Percentiles rank a stretch among this genome's conserved stretches.
Conservation (phyloP, 208 protist genomes). For the Chromosphaera perkinsii region DNA sequence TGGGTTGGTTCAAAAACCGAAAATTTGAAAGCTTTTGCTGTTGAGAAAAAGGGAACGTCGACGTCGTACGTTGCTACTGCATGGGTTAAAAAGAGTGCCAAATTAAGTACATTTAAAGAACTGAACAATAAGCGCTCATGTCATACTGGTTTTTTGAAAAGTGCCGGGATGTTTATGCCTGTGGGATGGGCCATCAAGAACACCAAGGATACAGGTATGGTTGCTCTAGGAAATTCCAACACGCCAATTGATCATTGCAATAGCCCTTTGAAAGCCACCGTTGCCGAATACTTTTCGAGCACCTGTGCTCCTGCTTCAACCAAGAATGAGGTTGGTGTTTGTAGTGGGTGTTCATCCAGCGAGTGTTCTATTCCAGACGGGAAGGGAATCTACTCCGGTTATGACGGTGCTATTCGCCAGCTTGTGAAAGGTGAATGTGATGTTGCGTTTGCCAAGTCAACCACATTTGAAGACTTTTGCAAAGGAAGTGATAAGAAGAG, state of each 20-base stretch:
- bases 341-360: no score
- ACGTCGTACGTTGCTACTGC: neutral
- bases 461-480: conserved; percentile 1
- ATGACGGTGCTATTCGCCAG: conserved; percentile 12
- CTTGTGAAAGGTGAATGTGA: conserved; percentile 6
- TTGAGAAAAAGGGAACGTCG: no score
- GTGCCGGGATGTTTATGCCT: conserved; percentile 19
- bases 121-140: conserved; percentile 1
- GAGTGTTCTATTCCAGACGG: no score
- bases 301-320: neutral
- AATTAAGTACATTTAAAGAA: neutral
- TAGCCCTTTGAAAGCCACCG: neutral
- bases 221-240: neutral
- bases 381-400: conserved; percentile 3
- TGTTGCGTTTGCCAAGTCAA: conserved; percentile 5
- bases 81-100: neutral
- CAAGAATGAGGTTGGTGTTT: neutral
- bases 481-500: no score
- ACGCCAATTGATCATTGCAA: neutral
- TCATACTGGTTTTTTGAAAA: conserved; percentile 9
- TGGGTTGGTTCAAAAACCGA: no score
- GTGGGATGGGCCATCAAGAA: neutral
- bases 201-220: neutral
- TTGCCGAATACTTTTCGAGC: neutral
- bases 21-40: no score